These are phyloP conservation scores for Fusarium oxysporum DNA, from an alignment of 2,329 filamentous ascomycete species.

Conservation along the genomic window DNA sequence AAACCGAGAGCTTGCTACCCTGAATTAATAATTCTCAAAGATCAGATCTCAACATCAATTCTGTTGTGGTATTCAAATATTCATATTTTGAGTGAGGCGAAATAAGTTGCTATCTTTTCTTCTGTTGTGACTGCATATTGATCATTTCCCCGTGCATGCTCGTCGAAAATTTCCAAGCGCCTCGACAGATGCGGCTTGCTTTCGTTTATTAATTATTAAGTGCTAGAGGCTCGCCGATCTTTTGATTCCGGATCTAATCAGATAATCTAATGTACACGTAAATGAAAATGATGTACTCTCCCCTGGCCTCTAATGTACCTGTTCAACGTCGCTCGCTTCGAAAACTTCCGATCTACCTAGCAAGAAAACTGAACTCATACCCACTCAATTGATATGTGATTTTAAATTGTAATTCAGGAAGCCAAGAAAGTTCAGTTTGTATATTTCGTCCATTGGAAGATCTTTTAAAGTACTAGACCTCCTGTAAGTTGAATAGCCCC, in stretches of 20 bases:
- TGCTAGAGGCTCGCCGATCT: conserved; percentile 5
- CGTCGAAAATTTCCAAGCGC: neutral
- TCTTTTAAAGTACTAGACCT: neutral
- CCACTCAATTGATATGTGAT: neutral
- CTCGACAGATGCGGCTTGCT: neutral
- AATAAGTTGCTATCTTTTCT: neutral
- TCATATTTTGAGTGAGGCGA: neutral
- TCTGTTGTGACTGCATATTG: neutral
- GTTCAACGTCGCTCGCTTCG: neutral
- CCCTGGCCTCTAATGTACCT: neutral
- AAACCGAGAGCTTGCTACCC: neutral
- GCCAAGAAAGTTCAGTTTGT: neutral
- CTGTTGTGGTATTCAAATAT: neutral
- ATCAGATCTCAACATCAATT: neutral
- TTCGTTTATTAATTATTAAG: neutral
- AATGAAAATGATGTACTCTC: conserved; percentile 2
- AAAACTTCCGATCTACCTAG: neutral
- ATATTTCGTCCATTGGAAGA: neutral
- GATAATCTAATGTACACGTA: conserved; percentile 23
- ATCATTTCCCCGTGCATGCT: neutral
- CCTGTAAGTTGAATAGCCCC: neutral
- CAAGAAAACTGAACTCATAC: neutral
- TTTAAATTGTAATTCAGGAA: too few species aligned
- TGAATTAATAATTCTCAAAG: neutral
- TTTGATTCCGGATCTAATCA: conserved; percentile 24